A percentile compares a stretch with the other conserved stretches of the same genome.
phyloP scores from a whole-genome alignment of 192 early-diverging fungal genomes.

The Umbelopsis sp. region DNA sequence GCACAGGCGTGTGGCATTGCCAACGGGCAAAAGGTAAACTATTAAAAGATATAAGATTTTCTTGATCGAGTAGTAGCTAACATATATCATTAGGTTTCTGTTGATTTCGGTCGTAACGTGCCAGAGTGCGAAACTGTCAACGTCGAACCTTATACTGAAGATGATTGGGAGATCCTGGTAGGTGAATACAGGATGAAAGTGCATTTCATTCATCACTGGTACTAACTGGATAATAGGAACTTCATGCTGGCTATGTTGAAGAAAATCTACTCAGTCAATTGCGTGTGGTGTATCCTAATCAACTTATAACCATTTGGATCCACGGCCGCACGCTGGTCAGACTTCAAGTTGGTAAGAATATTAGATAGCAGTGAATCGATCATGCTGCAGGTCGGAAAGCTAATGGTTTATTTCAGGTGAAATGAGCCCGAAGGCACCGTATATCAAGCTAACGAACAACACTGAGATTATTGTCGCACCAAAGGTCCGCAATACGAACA shows the following conservation, averaged over 20 bases:
- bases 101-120: conserved; percentile 61
- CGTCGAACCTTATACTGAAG: conserved; percentile 69
- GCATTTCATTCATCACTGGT: neutral
- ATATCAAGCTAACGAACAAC: conserved; percentile 62
- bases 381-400: neutral
- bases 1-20: conserved; percentile 64
- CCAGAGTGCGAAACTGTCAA: conserved; percentile 60
- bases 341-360: conserved; percentile 56
- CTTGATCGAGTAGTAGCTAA: neutral
- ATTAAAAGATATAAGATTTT: too few species aligned
- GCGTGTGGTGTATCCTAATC: conserved; percentile 64
- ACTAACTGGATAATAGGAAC: conserved; percentile 45
- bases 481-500: conserved; percentile 52
- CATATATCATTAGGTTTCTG: conserved; percentile 42
- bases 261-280: conserved; percentile 69
- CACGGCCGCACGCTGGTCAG: conserved; percentile 66
- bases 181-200: neutral
- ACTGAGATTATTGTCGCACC: conserved; percentile 77
- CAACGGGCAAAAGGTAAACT: conserved; percentile 59
- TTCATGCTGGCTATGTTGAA: conserved; percentile 77
- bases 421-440: conserved; percentile 50
- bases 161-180: conserved; percentile 85
- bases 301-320: conserved; percentile 78
- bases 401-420: conserved; percentile 39
- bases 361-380: neutral